Evolutionary conservation across 179 eudicot species (phyloP).

Genomic region (Dionaea muscipula): DNA sequence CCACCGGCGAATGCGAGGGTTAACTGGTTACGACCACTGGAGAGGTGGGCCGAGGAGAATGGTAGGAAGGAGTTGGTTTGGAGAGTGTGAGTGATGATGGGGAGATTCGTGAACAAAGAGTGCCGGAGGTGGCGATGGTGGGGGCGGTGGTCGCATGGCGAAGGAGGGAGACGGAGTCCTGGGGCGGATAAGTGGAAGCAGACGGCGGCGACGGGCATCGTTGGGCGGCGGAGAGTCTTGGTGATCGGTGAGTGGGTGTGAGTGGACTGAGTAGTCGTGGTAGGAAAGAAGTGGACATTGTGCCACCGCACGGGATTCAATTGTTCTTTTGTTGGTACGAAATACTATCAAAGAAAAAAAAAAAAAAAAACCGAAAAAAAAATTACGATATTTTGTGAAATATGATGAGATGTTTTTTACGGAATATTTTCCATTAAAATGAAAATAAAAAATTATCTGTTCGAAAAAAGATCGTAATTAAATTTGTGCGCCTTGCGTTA

Average conservation of each 20-base stretch:
- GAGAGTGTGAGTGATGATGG: conserved; percentile 5
- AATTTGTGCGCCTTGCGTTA: no score
- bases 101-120: neutral
- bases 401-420: no score
- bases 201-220: neutral
- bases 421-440: no score
- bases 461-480: no score
- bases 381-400: no score
- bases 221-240: neutral
- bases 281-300: neutral
- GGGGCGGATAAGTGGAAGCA: neutral
- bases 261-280: neutral
- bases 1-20: conserved; percentile 3
- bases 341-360: no score
- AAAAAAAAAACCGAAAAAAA: no score
- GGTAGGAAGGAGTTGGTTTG: conserved; percentile 5
- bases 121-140: neutral
- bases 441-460: no score
- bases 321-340: no score
- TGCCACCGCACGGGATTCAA: no score
- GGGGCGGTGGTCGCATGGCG: conserved; percentile 2
- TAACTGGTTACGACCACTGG: neutral
- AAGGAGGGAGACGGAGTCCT: neutral
- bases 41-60: conserved; percentile 1
- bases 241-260: neutral